Conservation (phyloP, 2,329 filamentous ascomycete species). For the Penicillium sclerotiorum region DNA sequence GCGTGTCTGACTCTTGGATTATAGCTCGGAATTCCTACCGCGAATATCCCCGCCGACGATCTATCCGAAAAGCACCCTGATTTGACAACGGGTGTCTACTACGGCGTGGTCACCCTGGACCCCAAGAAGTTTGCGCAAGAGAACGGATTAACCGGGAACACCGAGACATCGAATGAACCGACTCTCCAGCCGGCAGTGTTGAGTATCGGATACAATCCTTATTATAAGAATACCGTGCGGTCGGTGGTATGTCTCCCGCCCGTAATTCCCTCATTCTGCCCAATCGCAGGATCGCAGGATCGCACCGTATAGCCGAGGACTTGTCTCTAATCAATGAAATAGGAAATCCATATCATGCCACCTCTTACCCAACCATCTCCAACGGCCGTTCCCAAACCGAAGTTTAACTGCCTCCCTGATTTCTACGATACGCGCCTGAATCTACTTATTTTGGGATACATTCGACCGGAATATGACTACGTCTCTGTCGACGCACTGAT, state of each 20-base stretch:
- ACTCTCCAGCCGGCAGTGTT: conserved; percentile 82
- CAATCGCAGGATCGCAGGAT: not conserved
- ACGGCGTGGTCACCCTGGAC: conserved; percentile 80
- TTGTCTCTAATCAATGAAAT: not conserved
- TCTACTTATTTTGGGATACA: conserved; percentile 80
- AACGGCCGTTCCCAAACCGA: conserved; percentile 32
- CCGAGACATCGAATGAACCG: conserved; percentile 18
- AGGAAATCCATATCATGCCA: conserved; percentile 85
- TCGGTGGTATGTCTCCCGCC: conserved; percentile 60
- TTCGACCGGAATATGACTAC: conserved; percentile 89
- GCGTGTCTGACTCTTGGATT: no score
- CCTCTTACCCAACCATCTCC: conserved; percentile 57
- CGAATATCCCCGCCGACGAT: conserved; percentile 73
- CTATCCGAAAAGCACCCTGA: conserved; percentile 62
- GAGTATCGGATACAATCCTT: conserved; percentile 95
- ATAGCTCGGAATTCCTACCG: conserved; percentile 92
- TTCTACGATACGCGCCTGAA: conserved; percentile 85
- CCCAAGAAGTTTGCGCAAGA: conserved; percentile 38
- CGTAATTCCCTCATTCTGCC: not conserved
- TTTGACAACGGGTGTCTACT: conserved; percentile 83
- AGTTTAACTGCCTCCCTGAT: conserved; percentile 58
- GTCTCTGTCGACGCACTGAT: conserved; percentile 78
- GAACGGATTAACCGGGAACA: conserved; percentile 13
- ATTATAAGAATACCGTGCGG: conserved; percentile 87
- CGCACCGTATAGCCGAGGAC: no score